These are phyloP conservation scores for Lonicera japonica DNA, from an alignment of 129 eudicot genomes.

Conservation along the genomic window DNA sequence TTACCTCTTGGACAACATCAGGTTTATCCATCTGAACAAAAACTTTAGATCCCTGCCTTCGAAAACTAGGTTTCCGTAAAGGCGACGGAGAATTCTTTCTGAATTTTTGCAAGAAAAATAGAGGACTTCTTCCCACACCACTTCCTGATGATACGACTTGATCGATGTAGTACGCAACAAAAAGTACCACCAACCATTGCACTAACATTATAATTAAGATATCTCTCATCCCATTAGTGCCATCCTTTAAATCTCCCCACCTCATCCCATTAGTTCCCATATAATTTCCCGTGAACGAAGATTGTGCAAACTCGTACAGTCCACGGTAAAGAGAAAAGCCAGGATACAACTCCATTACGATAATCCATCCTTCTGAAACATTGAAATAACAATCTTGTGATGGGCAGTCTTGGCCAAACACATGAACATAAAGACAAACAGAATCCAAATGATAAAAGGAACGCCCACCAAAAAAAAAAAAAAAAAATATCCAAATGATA, in stretches of 20 bases:
- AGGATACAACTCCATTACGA: conserved; percentile 77
- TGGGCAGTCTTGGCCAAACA: neutral
- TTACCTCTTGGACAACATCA: conserved; percentile 87
- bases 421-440: neutral
- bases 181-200: conserved; percentile 75
- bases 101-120: conserved; percentile 43
- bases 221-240: conserved; percentile 60
- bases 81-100: conserved; percentile 34
- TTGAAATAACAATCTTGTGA: conserved; percentile 2
- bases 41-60: conserved; percentile 65
- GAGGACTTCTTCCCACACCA: conserved; percentile 48
- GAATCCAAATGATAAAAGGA: neutral
- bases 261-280: conserved; percentile 83
- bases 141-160: conserved; percentile 58
- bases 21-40: conserved; percentile 59
- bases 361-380: conserved; percentile 72
- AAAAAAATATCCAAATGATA: neutral
- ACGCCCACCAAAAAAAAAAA: no score
- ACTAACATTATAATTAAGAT: conserved; percentile 63
- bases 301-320: conserved; percentile 73
- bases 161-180: conserved; percentile 64
- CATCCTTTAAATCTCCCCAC: conserved; percentile 67
- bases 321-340: conserved; percentile 84
- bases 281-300: conserved; percentile 44
- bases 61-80: conserved; percentile 48